These are phyloP conservation scores for Talaromyces amestolkiae DNA, from an alignment of 2,329 filamentous ascomycete species.

Conservation along the genomic window DNA sequence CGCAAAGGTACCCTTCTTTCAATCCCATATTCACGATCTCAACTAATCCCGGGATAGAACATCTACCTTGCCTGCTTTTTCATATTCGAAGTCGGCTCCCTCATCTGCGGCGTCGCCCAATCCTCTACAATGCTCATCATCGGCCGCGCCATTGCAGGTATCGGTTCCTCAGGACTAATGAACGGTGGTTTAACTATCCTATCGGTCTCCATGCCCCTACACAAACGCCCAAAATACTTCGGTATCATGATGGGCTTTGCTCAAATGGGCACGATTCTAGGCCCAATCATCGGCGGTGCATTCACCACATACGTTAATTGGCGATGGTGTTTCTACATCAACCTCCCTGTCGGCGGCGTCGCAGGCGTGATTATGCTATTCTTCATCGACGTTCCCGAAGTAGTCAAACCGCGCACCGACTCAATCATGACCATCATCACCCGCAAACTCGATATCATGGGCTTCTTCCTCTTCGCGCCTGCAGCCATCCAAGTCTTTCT, in stretches of 20 bases:
- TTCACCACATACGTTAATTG: constrained; percentile 43
- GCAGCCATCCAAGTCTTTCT: constrained; percentile 22
- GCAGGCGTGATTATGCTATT: constrained; percentile 18
- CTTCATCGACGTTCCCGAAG: constrained; percentile 14
- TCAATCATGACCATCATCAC: constrained; percentile 13
- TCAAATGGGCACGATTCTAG: constrained; percentile 28
- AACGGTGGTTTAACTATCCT: constrained; percentile 25
- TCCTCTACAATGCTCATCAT: constrained; percentile 35
- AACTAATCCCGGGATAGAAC: not conserved
- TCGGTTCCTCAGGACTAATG: constrained; percentile 32
- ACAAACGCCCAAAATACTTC: constrained; percentile 19
- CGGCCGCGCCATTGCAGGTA: constrained; percentile 36
- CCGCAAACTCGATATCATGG: constrained; percentile 18
- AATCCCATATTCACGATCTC: not conserved
- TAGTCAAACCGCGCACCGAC: constrained; percentile 13
- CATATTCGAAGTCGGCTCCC: constrained; percentile 40
- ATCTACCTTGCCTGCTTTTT: constrained; percentile 22
- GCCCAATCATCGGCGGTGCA: constrained; percentile 41
- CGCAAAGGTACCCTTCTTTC: constrained; percentile 28
- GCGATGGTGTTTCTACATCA: constrained; percentile 46
- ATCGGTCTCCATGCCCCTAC: constrained; percentile 15
- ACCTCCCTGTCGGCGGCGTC: constrained; percentile 20
- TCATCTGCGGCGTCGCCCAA: constrained; percentile 33
- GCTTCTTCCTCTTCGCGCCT: constrained; percentile 18
- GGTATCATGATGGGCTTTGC: constrained; percentile 18